These are phyloP conservation scores for Sphaerobolus stellatus DNA, from an alignment of 1,284 basidiomycete species.

Conservation along the genomic window DNA sequence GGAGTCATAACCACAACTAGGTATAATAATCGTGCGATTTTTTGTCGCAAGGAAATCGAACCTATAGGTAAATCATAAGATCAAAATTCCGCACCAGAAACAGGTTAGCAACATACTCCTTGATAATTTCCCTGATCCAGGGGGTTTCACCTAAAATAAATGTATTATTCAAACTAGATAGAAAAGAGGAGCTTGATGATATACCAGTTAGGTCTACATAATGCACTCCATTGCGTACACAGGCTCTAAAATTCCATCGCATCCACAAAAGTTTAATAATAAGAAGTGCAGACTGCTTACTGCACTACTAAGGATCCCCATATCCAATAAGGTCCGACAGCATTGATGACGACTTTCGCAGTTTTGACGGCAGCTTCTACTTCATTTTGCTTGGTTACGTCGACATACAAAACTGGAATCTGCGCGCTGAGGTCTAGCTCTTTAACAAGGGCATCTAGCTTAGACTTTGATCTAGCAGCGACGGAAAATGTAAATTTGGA, in stretches of 20 bases:
- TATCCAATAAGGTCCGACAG: slow-evolving; percentile 64
- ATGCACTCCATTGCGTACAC: slow-evolving; percentile 52
- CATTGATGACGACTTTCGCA: slow-evolving; percentile 63
- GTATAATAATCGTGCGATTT: slow-evolving; percentile 67
- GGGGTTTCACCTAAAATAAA: slow-evolving; percentile 45
- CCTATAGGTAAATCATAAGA: slow-evolving; percentile 27
- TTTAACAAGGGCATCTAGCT: slow-evolving; percentile 47
- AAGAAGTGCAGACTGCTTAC: slow-evolving; percentile 27
- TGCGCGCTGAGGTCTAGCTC: slow-evolving; percentile 41
- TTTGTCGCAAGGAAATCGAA: slow-evolving; percentile 67
- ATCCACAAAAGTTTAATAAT: not conserved
- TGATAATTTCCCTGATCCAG: slow-evolving; percentile 54
- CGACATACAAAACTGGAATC: slow-evolving; percentile 48
- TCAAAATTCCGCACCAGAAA: slow-evolving; percentile 4
- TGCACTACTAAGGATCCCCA: slow-evolving; percentile 64
- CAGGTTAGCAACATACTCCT: slow-evolving; percentile 33
- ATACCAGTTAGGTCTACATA: slow-evolving; percentile 60
- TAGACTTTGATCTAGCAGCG: slow-evolving; percentile 57
- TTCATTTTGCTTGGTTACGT: slow-evolving; percentile 46
- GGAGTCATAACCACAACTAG: slow-evolving; percentile 71
- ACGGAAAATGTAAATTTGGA: slow-evolving; percentile 54
- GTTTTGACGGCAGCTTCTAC: slow-evolving; percentile 54
- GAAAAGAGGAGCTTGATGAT: not conserved
- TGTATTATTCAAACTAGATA: not conserved
- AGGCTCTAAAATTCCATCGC: slow-evolving; percentile 40